Conservation (phyloP, 768 basidiomycete species). For the Kwoniella mangroviensis region DNA sequence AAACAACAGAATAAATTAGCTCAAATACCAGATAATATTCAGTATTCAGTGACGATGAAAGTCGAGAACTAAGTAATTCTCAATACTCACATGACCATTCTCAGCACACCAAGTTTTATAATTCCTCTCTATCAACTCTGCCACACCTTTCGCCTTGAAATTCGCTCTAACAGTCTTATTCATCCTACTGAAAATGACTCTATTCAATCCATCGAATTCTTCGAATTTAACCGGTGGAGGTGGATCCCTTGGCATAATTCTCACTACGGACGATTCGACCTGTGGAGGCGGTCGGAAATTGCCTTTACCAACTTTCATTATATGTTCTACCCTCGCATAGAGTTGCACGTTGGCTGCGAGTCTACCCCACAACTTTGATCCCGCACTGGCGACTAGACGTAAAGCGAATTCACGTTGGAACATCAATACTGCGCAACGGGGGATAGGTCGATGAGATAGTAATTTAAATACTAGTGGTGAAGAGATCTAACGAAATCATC, state of each 20-base stretch:
- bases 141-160: constrained; percentile 87
- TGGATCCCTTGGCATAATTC: constrained; percentile 88
- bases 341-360: constrained; percentile 96
- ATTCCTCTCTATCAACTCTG: constrained; percentile 92
- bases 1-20: not conserved
- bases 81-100: constrained; percentile 61
- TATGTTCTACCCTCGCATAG: constrained; percentile 92
- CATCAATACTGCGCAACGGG: constrained; percentile 96
- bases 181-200: constrained; percentile 84
- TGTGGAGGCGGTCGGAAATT: constrained; percentile 95
- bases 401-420: constrained; percentile 99
- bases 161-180: constrained; percentile 89
- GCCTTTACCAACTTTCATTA: constrained; percentile 95
- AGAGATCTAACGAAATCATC: constrained; percentile 85
- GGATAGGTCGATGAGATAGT: constrained; percentile 91
- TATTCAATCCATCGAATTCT: constrained; percentile 93
- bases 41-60: too few species aligned
- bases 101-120: constrained; percentile 89
- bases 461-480: constrained; percentile 96
- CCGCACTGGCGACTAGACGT: constrained; percentile 83
- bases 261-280: constrained; percentile 90
- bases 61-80: too few species aligned
- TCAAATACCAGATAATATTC: not conserved
- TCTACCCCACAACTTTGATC: constrained; percentile 86
- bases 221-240: constrained; percentile 95